Evolutionary conservation across 2,329 filamentous ascomycete species (phyloP), one percentile per base, ranked within the genome.

Genomic region (Pseudomassariella vexata): DNA sequence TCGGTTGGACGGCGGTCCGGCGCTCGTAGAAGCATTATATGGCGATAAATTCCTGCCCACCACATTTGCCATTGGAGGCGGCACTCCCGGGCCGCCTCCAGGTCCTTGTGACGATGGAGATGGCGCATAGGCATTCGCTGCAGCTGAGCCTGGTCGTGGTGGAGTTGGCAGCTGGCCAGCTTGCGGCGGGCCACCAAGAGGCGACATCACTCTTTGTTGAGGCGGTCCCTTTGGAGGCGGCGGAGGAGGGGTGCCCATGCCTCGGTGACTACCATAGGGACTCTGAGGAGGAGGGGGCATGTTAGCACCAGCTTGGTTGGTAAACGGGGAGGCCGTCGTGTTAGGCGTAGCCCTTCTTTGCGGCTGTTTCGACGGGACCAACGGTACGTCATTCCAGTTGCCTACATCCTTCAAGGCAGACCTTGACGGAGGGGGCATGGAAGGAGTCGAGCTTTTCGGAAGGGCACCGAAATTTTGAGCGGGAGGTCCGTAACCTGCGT

Each of bases 331-430:
- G n/a, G 70, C 76, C 30, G 88, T 77, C 14, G 77, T 66, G 34
- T 70, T 78, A 3, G 89, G 87, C 1, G 90, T 95, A 27, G 71
- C 70, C 52, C 82, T 77, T 44, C 89, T 79, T 15, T 81, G 73
- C 10, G 76, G 73, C n/a, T 82, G 71, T 34, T 73, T 65, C 64
- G 90, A 86, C 27, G 76, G 71, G 27, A 96, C 84, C 49, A 95
- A 74, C 2, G 92, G 92, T 31, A 94, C 82, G 57, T 98, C 92
- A 47, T 98, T 98, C 92, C 92, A 98, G 47, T 85, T 83, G 18
- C 81, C 76, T 41, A 81, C 80, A 42, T 83, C 82, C 51, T 79
- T 81, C n/a, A n/a, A n/a, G n/a, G n/a, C n/a, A 36, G 76, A 67
- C 50, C 77, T 79, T 8, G 85, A 76, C 12, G 85, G 77, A 15